Evolutionary conservation across 257 asterid genomes (phyloP), one percentile per base, ranked within the genome.

Genomic region (Sherardia arvensis): DNA sequence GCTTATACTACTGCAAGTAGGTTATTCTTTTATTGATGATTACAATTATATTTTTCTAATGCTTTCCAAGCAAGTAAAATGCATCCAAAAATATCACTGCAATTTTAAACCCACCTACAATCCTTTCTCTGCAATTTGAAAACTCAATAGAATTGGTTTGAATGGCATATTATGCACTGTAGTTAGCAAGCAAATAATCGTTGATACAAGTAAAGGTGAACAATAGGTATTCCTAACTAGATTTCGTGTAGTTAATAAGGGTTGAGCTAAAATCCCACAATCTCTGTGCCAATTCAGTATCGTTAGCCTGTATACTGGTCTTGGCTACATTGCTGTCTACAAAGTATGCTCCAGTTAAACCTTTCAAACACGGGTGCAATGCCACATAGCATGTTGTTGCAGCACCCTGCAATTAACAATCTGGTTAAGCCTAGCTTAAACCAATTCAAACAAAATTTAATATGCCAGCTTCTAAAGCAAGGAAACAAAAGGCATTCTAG

Each of bases 301-400:
- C 79, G 25, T 21, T 72, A 51, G 70, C 81, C 48, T 62, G 74
- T 22, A 47, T 28, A n/a, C 68, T 63, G 17, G 69, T 30, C 68
- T 71, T 45, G 53, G 78, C 76, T 26, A 79, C 23, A 57, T 79
- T 79, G 28, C 62, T 51, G 65, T 79, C 79, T 0, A 70, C 51
- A 7, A 69, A 79, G 56, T 79, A 79, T 26, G 74, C 75, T 25
- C 81, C 84, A 14, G 63, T 72, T 27, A 75, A 53, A 9, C 84
- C 81, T 56, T 67, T 62, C 29, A 79, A 68, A 53, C 71, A 69
- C 9, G 80, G 81, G 59, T 79, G 72, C 73, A 79, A 54, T 12
- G 81, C 84, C 45, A 73, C 79, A 66, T 69, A 77, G 59, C 81
- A 77, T 54, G 76, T 70, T 1, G 81, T 73, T 53, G 81, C 81